Conservation (phyloP, 306 rosid species). For the Calophaca sinica region DNA sequence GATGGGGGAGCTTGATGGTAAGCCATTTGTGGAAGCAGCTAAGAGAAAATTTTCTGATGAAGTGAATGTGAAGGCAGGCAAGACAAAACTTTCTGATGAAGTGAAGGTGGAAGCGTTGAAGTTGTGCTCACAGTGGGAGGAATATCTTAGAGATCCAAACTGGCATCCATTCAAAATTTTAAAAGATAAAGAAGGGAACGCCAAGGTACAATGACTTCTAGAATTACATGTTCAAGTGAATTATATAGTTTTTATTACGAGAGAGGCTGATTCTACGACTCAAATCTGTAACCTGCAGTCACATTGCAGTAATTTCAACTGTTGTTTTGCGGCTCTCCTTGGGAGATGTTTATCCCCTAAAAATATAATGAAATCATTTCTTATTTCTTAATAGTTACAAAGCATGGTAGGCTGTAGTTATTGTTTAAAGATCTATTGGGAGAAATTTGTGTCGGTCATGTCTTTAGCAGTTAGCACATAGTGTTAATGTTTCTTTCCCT, state of each 20-base stretch:
- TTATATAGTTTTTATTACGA: background rate
- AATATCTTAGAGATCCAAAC: conserved; percentile 65
- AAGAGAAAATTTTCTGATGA: conserved; percentile 50
- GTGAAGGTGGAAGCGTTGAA: conserved; percentile 50
- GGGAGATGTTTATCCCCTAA: conserved; percentile 8
- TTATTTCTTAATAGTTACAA: background rate
- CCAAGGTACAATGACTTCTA: conserved; percentile 44
- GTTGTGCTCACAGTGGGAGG: conserved; percentile 69
- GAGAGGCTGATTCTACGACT: background rate
- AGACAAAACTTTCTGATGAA: conserved; percentile 36
- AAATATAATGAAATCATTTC: background rate
- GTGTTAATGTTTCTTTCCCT: conserved; percentile 4
- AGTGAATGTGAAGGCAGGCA: conserved; percentile 51
- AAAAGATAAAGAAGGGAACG: conserved; percentile 39
- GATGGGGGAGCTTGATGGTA: conserved; percentile 58
- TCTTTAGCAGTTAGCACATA: background rate
- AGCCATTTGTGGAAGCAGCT: conserved; percentile 56
- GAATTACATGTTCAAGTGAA: background rate
- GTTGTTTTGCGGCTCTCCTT: background rate
- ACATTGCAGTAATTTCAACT: no score
- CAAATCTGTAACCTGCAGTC: background rate
- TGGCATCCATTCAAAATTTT: conserved; percentile 86
- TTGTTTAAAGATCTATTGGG: background rate
- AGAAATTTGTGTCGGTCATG: no score
- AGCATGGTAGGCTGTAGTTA: background rate